Evolutionary conservation across 352 stramenopile species (phyloP), one percentile per base, ranked within the genome.

Genomic region (Pythium phragmiticola): DNA sequence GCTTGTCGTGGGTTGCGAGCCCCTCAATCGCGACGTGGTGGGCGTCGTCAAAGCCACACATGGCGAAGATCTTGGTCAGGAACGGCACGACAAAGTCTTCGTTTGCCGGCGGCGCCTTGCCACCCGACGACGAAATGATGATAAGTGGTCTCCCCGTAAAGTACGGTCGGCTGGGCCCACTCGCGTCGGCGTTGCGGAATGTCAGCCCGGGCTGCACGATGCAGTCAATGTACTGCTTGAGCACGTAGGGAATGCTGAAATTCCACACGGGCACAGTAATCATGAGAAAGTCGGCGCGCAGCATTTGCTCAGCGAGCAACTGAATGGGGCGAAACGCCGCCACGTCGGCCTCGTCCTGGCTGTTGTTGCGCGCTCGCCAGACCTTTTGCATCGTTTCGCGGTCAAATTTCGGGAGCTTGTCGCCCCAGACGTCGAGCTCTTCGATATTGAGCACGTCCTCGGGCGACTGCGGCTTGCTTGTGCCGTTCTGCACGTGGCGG

Each of bases 191-290:
- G 50, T 90, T 78, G 36, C 73, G 73, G 74, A 88, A 90, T 12
- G 81, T 92, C 52, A 92, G 53, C 0, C 77, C 81, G 1, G 80
- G 78, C 60, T 90, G 81, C 52, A 90, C 76, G 47, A 89, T 84
- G 68, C 84, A 92, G 62, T 90, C 80, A 47, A 90, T 90, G 67
- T 90, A 92, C 71, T 90, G 84, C 78, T 90, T 92, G 58, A 92
- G 70, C 54, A 87, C 78, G 72, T 89, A 90, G 4, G 81, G 84
- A 23, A 90, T 75, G 42, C 78, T 88, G 60, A 87, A 87, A 65
- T 92, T 90, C 84, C 84, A 92, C 51, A 92, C 72, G 16, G 84
- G 84, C 21, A 80, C 75, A 12, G 84, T 90, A 62, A 92, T 80
- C 60, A 92, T 69, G 26, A 92, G 70, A 64, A 89, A 88, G 48